Base-by-base conservation (phyloP, 371 early-diverging fungal species). In the Actinomortierella ambigua region DNA sequence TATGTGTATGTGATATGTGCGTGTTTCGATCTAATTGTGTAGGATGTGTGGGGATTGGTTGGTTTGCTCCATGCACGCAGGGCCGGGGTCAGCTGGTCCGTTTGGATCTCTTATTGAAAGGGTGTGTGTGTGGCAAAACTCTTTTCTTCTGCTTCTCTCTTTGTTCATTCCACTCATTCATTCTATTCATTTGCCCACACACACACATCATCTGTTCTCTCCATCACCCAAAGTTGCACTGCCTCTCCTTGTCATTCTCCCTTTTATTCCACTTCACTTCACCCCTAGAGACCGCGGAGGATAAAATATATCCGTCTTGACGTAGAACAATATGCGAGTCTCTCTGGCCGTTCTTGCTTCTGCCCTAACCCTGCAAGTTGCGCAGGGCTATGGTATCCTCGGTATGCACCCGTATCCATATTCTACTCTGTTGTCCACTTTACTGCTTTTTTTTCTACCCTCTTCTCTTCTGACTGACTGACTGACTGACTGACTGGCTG, bases 321-420 rank as follows among this genome's bases (percentile, higher is more conserved):
- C 22, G 59, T 13, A 44, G n/a, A 15, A 44, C 22, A 3, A 23
- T 57, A 44, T 34, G 34, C 34, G 34, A 34, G 42, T 53, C 2
- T 50, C 57, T 20, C 54, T 60, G 14, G 29, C 55, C 3, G 51
- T 54, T 17, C n/a, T 67, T 23, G 49, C 55, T n/a, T n/a, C n/a
- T 14, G 46, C 63, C 34, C 43, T 67, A 34, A 49, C 49, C 18
- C 13, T 53, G 39, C 57, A 53, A 55, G 44, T 24, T 46, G 75
- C 60, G 14, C 61, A 67, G 0, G 68, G 57, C 54, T 73, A 63
- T 26, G 75, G 75, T 17, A 73, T 73, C 41, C 58, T 73, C 11
- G 75, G 75, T 73, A 67, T 13, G 51, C 1, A 15, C 39, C 18
- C 26, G 17, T 50, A 3, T n/a, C n/a, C 24, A 28, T 24, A 2